Percentiles rank a stretch among this genome's conserved stretches.
These are phyloP conservation scores for Diplogelasinospora grovesii DNA, from an alignment of 495 filamentous ascomycete genomes.

Conservation along the genomic window DNA sequence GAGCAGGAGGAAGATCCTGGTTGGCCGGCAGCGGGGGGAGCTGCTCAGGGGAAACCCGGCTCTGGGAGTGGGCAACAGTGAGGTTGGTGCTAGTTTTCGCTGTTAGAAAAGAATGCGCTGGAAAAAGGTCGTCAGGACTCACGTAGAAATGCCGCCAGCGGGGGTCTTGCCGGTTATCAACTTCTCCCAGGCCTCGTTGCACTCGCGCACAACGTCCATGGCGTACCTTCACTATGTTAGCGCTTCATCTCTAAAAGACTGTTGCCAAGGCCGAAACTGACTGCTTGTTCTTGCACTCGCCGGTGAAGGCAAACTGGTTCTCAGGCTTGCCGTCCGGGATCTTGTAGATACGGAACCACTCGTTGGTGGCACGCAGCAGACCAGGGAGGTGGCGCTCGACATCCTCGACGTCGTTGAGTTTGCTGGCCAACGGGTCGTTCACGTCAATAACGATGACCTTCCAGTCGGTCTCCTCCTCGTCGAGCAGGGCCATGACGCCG, in stretches of 20 bases:
- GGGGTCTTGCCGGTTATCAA: constrained; percentile 82
- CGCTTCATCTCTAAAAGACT: background rate
- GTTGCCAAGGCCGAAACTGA: constrained; percentile 37
- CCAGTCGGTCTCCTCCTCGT: constrained; percentile 99
- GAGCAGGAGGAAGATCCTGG: constrained; percentile 74
- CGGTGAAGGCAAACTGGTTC: constrained; percentile 99
- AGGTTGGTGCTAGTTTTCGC: constrained; percentile 60
- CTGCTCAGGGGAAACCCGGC: constrained; percentile 55
- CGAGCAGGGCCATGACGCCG: constrained; percentile 97
- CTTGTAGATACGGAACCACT: constrained; percentile 99
- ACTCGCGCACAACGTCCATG: constrained; percentile 89
- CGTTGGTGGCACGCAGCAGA: constrained; percentile 93
- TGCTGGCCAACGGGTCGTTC: constrained; percentile 91
- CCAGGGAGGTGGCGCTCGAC: constrained; percentile 98
- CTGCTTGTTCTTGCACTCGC: constrained; percentile 99
- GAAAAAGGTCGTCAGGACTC: constrained; percentile 40
- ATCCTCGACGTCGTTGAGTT: constrained; percentile 98
- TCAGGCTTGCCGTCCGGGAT: constrained; percentile 99
- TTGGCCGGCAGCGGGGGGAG: constrained; percentile 65
- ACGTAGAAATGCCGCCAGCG: constrained; percentile 74
- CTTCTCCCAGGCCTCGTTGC: constrained; percentile 93
- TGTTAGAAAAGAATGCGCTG: background rate
- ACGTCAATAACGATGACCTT: constrained; percentile 99
- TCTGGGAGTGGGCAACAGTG: constrained; percentile 60
- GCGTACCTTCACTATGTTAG: constrained; percentile 61